Conservation (phyloP, 768 basidiomycete genomes). For the Lactarius psammicola region DNA sequence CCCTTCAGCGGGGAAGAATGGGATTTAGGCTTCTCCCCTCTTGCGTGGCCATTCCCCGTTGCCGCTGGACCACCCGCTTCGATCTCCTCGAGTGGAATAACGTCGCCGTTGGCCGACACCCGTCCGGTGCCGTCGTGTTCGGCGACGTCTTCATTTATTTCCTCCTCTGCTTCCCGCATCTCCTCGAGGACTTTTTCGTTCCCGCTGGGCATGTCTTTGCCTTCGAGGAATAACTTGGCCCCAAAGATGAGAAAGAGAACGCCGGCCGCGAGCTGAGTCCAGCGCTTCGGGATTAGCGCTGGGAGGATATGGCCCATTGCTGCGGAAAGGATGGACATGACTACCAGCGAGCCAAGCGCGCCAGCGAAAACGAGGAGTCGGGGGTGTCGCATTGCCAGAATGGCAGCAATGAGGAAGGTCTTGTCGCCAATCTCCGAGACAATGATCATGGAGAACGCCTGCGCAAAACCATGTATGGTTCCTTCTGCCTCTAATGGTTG, state of each 20-base stretch:
- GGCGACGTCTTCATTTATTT: slow-evolving; percentile 81
- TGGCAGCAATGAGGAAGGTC: slow-evolving; percentile 86
- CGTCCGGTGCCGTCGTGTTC: slow-evolving; percentile 45
- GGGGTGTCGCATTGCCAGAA: slow-evolving; percentile 89
- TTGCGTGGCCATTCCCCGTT: slow-evolving; percentile 21
- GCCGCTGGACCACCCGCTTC: slow-evolving; percentile 60
- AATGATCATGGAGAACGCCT: slow-evolving; percentile 89
- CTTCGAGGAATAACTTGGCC: slow-evolving; percentile 84
- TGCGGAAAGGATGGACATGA: slow-evolving; percentile 95
- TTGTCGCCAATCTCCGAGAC: slow-evolving; percentile 96
- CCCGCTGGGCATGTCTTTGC: slow-evolving; percentile 71
- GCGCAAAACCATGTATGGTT: slow-evolving; percentile 56
- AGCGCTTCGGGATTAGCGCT: slow-evolving; percentile 67
- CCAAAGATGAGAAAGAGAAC: slow-evolving; percentile 90
- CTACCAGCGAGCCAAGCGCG: slow-evolving; percentile 79
- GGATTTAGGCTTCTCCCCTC: slow-evolving; percentile 26
- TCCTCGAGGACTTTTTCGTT: slow-evolving; percentile 87
- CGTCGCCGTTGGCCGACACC: slow-evolving; percentile 36
- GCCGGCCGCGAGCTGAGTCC: slow-evolving; percentile 58
- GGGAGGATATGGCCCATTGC: slow-evolving; percentile 91
- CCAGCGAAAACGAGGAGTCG: slow-evolving; percentile 83
- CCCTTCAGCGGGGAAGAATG: slow-evolving; percentile 30
- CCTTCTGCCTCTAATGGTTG: slow-evolving; percentile 30
- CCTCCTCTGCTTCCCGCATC: slow-evolving; percentile 94
- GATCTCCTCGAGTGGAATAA: slow-evolving; percentile 68